Conservation (phyloP, 1,284 basidiomycete genomes). For the Erythrobasidium hasegawianum region DNA sequence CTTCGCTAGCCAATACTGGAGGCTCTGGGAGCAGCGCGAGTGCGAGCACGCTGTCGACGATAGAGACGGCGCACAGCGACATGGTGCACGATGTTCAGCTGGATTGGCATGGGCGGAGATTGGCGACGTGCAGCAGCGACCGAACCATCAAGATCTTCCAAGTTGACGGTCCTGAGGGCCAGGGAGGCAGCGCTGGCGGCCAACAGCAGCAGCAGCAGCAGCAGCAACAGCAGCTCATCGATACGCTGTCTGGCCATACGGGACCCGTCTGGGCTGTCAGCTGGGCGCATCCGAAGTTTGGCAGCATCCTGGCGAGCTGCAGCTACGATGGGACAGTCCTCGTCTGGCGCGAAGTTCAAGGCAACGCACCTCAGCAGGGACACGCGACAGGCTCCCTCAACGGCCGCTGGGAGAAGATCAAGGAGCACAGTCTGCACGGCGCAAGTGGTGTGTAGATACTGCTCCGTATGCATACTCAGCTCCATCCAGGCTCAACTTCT, state of each 20-base stretch:
- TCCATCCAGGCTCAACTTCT: too few relatives aligned
- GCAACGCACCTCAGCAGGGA: slow-evolving; percentile 40
- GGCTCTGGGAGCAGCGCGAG: slow-evolving; percentile 5
- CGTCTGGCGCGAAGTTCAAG: slow-evolving; percentile 87
- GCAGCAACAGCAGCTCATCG: slow-evolving; percentile 31
- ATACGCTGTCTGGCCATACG: slow-evolving; percentile 62
- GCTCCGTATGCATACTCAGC: too few relatives aligned
- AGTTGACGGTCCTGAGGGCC: too few relatives aligned
- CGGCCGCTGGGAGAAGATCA: slow-evolving; percentile 81
- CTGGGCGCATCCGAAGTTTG: slow-evolving; percentile 98
- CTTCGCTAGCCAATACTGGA: slow-evolving; percentile 12
- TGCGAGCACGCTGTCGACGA: slow-evolving; percentile 24
- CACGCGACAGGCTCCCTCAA: slow-evolving; percentile 54
- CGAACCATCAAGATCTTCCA: slow-evolving; percentile 94
- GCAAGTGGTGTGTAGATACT: slow-evolving; percentile 72
- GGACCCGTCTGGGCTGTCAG: slow-evolving; percentile 97
- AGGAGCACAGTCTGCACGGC: slow-evolving; percentile 90
- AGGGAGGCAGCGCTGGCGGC: too few relatives aligned
- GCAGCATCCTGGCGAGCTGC: slow-evolving; percentile 93
- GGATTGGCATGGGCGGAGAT: slow-evolving; percentile 93
- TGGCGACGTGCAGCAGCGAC: slow-evolving; percentile 96
- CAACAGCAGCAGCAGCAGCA: too few relatives aligned
- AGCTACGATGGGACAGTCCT: slow-evolving; percentile 98
- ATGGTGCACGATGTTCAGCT: slow-evolving; percentile 86
- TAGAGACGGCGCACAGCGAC: slow-evolving; percentile 26